A percentile compares a stretch with the other conserved stretches of the same genome.
These are phyloP conservation scores for Hyaloscypha finlandica DNA, from an alignment of 495 filamentous ascomycete species.

Conservation along the genomic window DNA sequence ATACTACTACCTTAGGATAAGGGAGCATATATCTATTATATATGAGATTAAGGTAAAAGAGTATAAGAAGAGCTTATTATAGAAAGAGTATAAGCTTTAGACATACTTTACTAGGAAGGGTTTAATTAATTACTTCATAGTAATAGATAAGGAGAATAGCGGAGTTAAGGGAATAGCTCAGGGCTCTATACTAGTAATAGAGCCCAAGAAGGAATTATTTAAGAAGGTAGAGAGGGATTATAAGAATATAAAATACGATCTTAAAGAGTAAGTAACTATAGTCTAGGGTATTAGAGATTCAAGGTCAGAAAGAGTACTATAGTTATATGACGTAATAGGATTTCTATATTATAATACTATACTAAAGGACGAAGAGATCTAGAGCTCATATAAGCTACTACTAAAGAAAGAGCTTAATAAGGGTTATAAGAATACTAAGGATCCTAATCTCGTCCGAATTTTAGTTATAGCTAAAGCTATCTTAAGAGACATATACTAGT, in stretches of 20 bases:
- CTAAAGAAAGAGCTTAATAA: conserved; percentile 8
- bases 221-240: too few species aligned
- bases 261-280: conserved; percentile 15
- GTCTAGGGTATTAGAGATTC: conserved; percentile 9
- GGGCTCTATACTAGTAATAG: too few species aligned
- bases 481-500: conserved; percentile 11
- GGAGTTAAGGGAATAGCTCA: too few species aligned
- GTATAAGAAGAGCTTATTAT: neutral
- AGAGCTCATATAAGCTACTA: neutral
- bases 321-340: neutral
- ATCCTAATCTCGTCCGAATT: too few species aligned
- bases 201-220: too few species aligned
- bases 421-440: neutral
- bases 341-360: conserved; percentile 13
- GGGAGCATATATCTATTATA: neutral
- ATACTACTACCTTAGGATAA: too few species aligned
- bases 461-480: too few species aligned
- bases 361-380: conserved; percentile 15
- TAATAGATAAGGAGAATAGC: too few species aligned
- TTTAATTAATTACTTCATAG: conserved; percentile 15
- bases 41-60: neutral
- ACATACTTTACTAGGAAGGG: conserved; percentile 3
- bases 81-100: neutral
- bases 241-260: too few species aligned
- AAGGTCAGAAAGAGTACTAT: neutral